A percentile compares a stretch with the other conserved stretches of the same genome.
Conservation (phyloP, 495 filamentous ascomycete species). For the Staphylotrichum longicolle region DNA sequence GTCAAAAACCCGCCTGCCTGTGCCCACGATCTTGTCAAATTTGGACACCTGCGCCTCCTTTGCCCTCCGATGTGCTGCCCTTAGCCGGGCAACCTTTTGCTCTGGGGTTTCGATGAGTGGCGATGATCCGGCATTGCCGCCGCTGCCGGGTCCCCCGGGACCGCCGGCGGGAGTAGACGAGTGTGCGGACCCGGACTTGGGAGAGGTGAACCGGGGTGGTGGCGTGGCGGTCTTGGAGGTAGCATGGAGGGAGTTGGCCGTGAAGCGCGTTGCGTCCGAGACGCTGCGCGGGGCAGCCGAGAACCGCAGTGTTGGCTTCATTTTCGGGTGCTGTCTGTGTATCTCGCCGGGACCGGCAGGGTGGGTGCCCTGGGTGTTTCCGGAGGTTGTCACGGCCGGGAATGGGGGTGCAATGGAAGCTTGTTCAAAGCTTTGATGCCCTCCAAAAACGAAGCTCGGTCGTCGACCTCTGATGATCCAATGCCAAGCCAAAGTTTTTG, state of each 20-base stretch:
- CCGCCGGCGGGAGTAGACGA: neutral
- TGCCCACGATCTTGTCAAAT: constrained; percentile 67
- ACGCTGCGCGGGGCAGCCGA: constrained; percentile 74
- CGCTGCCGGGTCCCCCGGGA: neutral
- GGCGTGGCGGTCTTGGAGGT: constrained; percentile 59
- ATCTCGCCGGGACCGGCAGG: neutral
- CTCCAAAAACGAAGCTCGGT: constrained; percentile 14
- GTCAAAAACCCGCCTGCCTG: constrained; percentile 74
- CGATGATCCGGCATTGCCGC: constrained; percentile 19
- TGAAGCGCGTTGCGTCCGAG: constrained; percentile 93
- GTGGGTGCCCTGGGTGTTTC: neutral
- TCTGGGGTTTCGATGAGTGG: constrained; percentile 69
- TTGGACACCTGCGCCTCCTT: constrained; percentile 61
- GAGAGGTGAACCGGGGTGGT: constrained; percentile 25
- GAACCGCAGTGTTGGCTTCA: constrained; percentile 22
- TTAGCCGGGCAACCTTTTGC: constrained; percentile 82
- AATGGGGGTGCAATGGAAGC: constrained; percentile 13
- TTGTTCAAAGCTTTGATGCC: constrained; percentile 8
- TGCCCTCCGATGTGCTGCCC: constrained; percentile 72
- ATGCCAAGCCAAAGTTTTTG: constrained; percentile 32
- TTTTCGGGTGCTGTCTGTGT: neutral
- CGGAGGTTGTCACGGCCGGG: neutral
- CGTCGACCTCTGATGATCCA: constrained; percentile 29
- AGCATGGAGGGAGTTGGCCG: constrained; percentile 85
- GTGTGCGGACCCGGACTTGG: neutral